Conservation (phyloP, 2,329 filamentous ascomycete species). For the Fusarium sp. region DNA sequence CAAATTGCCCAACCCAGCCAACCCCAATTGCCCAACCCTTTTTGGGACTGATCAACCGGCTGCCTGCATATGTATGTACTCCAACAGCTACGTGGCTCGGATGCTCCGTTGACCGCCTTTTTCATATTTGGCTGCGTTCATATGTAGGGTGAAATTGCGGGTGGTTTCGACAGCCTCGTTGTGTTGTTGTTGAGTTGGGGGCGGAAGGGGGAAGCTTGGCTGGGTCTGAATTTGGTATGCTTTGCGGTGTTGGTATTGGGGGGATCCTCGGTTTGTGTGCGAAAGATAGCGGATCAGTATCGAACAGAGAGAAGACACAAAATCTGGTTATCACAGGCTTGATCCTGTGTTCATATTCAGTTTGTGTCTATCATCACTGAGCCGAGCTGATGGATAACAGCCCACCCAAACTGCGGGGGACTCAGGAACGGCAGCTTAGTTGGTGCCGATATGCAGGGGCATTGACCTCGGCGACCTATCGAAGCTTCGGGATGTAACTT, state of each 20-base stretch:
- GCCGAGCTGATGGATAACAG: not conserved
- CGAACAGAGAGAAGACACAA: not conserved
- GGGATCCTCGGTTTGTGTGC: not conserved
- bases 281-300: not conserved
- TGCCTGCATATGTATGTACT: constrained; percentile 1
- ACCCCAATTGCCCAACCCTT: not conserved
- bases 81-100: not conserved
- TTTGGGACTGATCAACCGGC: not conserved
- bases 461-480: not conserved
- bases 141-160: not conserved
- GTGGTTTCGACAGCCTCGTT: not conserved
- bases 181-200: not conserved
- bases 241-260: not conserved
- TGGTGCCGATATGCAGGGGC: constrained; percentile 4
- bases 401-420: not conserved
- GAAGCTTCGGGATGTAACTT: not conserved
- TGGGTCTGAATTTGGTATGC: not conserved
- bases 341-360: not conserved
- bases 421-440: not conserved
- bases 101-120: constrained; percentile 11
- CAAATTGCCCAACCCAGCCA: not conserved
- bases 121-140: not conserved
- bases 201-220: not conserved
- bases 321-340: not conserved
- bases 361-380: not conserved